Evolutionary conservation across 208 protist species (phyloP).

Genomic region (Porcisia hertigi): DNA sequence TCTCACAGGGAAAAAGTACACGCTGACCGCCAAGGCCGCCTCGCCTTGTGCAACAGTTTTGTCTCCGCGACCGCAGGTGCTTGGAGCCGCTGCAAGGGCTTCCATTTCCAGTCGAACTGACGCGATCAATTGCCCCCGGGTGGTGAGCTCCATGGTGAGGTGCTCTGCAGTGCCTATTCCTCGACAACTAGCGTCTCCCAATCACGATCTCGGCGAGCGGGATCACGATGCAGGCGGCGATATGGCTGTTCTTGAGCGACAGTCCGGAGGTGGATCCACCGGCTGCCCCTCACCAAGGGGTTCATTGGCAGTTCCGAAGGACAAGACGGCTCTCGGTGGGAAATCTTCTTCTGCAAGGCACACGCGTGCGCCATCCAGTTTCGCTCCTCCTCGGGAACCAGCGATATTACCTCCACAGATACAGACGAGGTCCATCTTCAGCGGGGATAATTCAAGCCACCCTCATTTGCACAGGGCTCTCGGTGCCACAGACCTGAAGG

Average conservation of each 20-base stretch:
- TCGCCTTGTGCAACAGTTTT: neutral
- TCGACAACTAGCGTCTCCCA: too few relatives aligned
- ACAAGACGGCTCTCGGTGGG: neutral
- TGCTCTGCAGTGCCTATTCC: neutral
- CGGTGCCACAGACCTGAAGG: conserved; percentile 7
- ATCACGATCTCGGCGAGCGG: neutral
- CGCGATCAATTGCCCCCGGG: neutral
- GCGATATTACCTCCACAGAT: too few relatives aligned
- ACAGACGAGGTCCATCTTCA: neutral
- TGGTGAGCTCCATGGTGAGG: neutral
- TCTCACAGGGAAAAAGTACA: neutral
- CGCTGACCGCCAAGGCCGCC: too few relatives aligned
- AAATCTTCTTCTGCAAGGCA: neutral
- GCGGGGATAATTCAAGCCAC: neutral
- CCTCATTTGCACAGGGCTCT: neutral
- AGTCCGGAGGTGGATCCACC: neutral
- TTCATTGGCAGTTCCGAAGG: neutral
- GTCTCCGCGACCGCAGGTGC: neutral
- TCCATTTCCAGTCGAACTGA: neutral
- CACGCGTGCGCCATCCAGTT: neutral
- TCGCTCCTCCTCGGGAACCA: neutral
- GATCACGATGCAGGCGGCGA: neutral
- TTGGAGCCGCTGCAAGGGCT: too few relatives aligned
- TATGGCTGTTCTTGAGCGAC: neutral
- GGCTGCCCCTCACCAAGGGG: neutral